Conservation (phyloP, 2,329 filamentous ascomycete species). For the Colletotrichum sp. region DNA sequence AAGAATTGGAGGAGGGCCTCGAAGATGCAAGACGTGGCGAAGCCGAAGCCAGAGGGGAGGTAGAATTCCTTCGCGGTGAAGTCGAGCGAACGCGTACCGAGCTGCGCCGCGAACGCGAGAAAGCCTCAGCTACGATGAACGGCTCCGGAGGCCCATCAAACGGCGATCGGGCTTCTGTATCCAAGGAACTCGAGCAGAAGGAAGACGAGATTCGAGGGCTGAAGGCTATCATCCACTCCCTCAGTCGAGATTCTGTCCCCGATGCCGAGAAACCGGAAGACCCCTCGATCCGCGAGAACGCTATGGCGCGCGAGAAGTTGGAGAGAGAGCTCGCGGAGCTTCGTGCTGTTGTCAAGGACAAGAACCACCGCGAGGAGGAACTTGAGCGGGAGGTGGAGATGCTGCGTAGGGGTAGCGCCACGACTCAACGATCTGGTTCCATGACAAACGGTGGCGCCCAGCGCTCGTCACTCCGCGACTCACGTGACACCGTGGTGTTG, state of each 20-base stretch:
- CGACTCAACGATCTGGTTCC: background rate
- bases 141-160: constrained; percentile 36
- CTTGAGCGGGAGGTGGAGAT: constrained; percentile 81
- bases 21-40: constrained; percentile 95
- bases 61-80: constrained; percentile 93
- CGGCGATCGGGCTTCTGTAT: constrained; percentile 51
- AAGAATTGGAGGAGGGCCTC: constrained; percentile 94
- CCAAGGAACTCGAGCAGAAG: constrained; percentile 87
- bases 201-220: constrained; percentile 97
- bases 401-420: constrained; percentile 53
- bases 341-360: constrained; percentile 74
- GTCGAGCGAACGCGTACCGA: constrained; percentile 91
- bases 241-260: constrained; percentile 77
- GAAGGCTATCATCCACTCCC: constrained; percentile 96
- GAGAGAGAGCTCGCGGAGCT: constrained; percentile 84
- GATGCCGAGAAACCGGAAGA: constrained; percentile 31
- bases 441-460: constrained; percentile 52
- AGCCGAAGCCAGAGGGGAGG: constrained; percentile 92
- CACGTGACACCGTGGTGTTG: constrained; percentile 68
- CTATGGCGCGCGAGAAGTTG: constrained; percentile 70
- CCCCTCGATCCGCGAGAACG: constrained; percentile 41
- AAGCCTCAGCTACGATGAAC: constrained; percentile 68
- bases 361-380: constrained; percentile 79
- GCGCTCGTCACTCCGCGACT: constrained; percentile 67
- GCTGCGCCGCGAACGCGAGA: constrained; percentile 86